These are phyloP conservation scores for Postia placenta DNA, from an alignment of 768 basidiomycete species.

Conservation along the genomic window DNA sequence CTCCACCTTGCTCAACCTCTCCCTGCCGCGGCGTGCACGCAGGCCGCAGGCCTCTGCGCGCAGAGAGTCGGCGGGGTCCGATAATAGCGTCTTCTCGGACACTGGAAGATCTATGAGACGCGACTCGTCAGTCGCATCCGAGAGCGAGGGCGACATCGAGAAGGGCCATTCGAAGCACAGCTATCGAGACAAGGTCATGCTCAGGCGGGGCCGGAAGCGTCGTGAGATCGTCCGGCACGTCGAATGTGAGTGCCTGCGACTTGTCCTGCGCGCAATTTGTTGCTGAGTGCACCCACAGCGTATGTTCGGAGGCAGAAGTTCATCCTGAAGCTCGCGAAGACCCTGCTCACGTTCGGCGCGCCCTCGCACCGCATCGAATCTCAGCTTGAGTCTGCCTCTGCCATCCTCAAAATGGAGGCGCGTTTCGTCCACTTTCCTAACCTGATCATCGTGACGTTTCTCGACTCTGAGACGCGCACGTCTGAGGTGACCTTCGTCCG, in stretches of 20 bases:
- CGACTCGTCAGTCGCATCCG: background rate
- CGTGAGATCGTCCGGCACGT: slow-evolving; percentile 16
- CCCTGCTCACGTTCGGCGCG: slow-evolving; percentile 88
- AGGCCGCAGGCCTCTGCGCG: background rate
- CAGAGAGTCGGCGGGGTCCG: background rate
- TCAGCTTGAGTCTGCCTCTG: slow-evolving; percentile 74
- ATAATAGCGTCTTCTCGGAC: background rate
- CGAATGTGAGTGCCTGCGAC: slow-evolving; percentile 13
- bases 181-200: slow-evolving; percentile 9
- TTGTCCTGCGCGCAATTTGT: background rate
- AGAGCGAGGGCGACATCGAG: background rate
- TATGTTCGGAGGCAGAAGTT: slow-evolving; percentile 44
- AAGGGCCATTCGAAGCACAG: slow-evolving; percentile 1
- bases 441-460: slow-evolving; percentile 76
- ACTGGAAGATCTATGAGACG: background rate
- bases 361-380: slow-evolving; percentile 91
- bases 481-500: slow-evolving; percentile 85
- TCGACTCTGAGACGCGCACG: slow-evolving; percentile 64
- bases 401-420: slow-evolving; percentile 71
- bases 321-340: slow-evolving; percentile 80
- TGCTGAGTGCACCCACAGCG: background rate
- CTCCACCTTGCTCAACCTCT: background rate
- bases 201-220: slow-evolving; percentile 11
- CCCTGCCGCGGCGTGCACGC: background rate
- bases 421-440: slow-evolving; percentile 81